phyloP scores from a whole-genome alignment of 2,329 filamentous ascomycete genomes.

The Rhytidhysteron rufulum region DNA sequence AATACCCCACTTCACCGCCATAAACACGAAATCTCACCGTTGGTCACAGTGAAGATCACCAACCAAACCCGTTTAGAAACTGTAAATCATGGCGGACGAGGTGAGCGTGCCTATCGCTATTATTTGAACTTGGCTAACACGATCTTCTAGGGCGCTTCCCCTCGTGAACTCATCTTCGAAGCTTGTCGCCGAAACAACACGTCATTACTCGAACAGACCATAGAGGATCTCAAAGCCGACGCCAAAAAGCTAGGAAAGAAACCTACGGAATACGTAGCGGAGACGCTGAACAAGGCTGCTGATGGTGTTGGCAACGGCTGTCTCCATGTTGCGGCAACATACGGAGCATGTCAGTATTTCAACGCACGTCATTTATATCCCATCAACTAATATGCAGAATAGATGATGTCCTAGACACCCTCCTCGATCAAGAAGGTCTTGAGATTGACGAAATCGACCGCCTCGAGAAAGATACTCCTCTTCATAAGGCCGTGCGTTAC shows the following conservation, averaged over 20 bases:
- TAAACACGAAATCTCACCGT: no score
- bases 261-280: conserved; percentile 60
- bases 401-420: conserved; percentile 77
- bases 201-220: conserved; percentile 73
- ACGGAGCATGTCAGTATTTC: conserved; percentile 71
- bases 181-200: conserved; percentile 91
- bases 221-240: conserved; percentile 49
- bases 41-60: not conserved
- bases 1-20: no score
- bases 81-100: not conserved
- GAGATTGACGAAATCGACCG: conserved; percentile 77
- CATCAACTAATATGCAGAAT: not conserved
- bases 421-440: conserved; percentile 79
- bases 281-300: conserved; percentile 79
- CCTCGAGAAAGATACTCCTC: conserved; percentile 69
- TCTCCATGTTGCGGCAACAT: conserved; percentile 81
- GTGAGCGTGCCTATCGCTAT: conserved; percentile 2
- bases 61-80: no score
- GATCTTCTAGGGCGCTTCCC: conserved; percentile 68
- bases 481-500: conserved; percentile 75
- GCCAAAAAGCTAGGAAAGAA: conserved; percentile 49
- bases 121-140: conserved; percentile 9
- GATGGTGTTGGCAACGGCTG: conserved; percentile 85
- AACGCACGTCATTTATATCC: no score
- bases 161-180: conserved; percentile 82